Base-by-base conservation (phyloP, 306 rosid genomes). In the Trifolium repens region DNA sequence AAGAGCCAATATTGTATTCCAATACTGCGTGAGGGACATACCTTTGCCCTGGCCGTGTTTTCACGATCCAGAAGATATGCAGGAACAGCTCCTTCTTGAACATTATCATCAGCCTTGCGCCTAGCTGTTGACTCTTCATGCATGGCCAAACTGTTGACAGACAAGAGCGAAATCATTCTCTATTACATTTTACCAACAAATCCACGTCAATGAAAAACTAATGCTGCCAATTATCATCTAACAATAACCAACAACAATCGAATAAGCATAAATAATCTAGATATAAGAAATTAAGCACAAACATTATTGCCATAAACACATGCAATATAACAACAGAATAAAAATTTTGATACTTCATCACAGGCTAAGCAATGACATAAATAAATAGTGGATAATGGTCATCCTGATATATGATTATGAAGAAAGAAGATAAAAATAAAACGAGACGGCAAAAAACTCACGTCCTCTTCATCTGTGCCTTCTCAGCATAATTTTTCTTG, bases 21-120 rank as follows among this genome's bases (percentile, higher is more conserved):
- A 42, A 65, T 15, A 80, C 74, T 15, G 32, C 19, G 35, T n/a
- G 66, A 4, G 24, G 55, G 30, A 26, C 83, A 73, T 82, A 88
- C 98, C 83, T 90, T 94, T 0, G 96, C 93, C 34, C 97, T 87
- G 79, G 93, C 62, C 12, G 98, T 94, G 54, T 76, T 88, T 63
- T 91, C 98, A 86, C 98, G 98, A 78, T 94, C 98, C 66, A 94
- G 70, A 69, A 94, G 85, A 86, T 87, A 94, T 12, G 94, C 88
- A 67, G 97, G 98, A 76, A 90, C 77, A 57, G 98, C 94, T 35
- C 97, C 97, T 22, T 91, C 91, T 1, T 84, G 88, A 74, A 91
- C 93, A 84, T 89, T 91, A 72, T 94, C 98, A 68, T 91, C 97
- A 54, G 85, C 86, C 90, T 91, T 94, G 71, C 93, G 91, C 80